phyloP scores from a whole-genome alignment of 352 stramenopile genomes.

The Blastocystis sp. region DNA sequence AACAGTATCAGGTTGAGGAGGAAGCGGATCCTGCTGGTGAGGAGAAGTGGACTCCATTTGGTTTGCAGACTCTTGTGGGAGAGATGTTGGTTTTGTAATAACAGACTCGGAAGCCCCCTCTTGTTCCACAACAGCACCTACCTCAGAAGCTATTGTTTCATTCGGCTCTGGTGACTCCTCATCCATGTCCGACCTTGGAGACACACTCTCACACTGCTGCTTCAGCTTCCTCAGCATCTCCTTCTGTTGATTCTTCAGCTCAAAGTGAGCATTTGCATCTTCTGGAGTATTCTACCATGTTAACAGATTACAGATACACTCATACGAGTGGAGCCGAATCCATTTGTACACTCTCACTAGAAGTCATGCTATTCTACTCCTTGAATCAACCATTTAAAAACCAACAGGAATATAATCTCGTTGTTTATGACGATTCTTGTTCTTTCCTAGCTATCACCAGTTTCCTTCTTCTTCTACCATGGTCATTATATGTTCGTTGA shows the following conservation, averaged over 20 bases:
- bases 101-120: background rate
- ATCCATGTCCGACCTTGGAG: background rate
- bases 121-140: background rate
- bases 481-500: background rate
- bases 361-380: background rate
- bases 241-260: slow-evolving; percentile 54
- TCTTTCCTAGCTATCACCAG: background rate
- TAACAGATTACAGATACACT: background rate
- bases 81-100: no score
- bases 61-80: background rate
- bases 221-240: slow-evolving; percentile 52
- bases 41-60: background rate
- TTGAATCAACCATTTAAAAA: no score
- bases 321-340: background rate
- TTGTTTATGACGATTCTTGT: background rate
- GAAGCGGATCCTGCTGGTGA: no score
- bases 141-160: background rate
- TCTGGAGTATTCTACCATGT: background rate
- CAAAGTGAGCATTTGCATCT: background rate
- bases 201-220: background rate
- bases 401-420: background rate
- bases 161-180: background rate
- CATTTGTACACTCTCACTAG: background rate
- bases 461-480: background rate
- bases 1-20: background rate